phyloP scores from a whole-genome alignment of 23 red algal genomes.

The Gracilaria vermiculophylla region DNA sequence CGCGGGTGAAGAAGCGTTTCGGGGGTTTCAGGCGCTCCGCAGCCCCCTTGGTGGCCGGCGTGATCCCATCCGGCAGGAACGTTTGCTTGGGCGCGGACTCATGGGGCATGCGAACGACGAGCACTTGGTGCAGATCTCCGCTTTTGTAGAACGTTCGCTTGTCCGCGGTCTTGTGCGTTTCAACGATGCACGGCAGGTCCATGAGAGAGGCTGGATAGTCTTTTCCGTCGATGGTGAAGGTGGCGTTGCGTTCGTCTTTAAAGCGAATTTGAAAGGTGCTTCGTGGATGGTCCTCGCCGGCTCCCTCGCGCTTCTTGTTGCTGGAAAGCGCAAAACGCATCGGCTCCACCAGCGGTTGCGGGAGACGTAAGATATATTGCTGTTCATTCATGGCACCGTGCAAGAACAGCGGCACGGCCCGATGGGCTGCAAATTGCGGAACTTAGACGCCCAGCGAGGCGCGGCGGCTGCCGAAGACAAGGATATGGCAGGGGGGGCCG shows the following conservation, averaged over 20 bases:
- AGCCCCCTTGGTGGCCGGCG: constrained; percentile 71
- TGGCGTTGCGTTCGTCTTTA: constrained; percentile 69
- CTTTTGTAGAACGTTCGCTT: constrained; percentile 90
- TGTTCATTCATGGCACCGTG: constrained; percentile 77
- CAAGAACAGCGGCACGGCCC: background rate
- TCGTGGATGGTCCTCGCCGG: constrained; percentile 32
- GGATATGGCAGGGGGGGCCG: too few relatives aligned
- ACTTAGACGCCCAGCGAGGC: too few relatives aligned
- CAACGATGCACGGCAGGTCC: constrained; percentile 88
- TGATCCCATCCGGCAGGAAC: constrained; percentile 74
- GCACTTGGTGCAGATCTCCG: constrained; percentile 85
- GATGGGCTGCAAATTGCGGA: background rate
- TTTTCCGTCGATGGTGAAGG: constrained; percentile 70
- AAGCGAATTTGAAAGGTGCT: constrained; percentile 65
- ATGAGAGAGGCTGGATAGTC: constrained; percentile 85
- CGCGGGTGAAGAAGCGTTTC: constrained; percentile 49
- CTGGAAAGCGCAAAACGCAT: constrained; percentile 74
- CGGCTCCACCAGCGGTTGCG: constrained; percentile 58
- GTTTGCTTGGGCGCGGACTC: constrained; percentile 27
- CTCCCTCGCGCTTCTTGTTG: constrained; percentile 56
- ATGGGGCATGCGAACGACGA: constrained; percentile 70
- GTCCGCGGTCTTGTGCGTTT: constrained; percentile 88
- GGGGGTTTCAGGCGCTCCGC: constrained; percentile 58
- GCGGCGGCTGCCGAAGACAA: too few relatives aligned
- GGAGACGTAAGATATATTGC: constrained; percentile 88